Conservation (phyloP, 2,329 filamentous ascomycete genomes). For the Hymenoscyphus occultus region DNA sequence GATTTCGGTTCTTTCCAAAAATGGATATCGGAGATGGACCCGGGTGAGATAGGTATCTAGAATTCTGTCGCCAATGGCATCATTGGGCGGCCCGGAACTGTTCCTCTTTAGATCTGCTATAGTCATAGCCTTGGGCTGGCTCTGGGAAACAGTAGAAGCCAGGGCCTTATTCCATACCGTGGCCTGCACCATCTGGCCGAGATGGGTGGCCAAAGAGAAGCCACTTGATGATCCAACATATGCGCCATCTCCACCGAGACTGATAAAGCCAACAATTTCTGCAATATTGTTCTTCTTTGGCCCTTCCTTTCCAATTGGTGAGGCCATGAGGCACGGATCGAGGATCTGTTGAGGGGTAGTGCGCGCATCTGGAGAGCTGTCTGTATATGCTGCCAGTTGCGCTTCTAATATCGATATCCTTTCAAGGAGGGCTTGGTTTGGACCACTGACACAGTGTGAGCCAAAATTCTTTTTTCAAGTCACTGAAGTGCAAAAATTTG, state of each 20-base stretch:
- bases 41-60: constrained; percentile 45
- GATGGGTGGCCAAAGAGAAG: constrained; percentile 46
- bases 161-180: constrained; percentile 53
- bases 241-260: constrained; percentile 47
- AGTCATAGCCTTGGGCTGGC: constrained; percentile 29
- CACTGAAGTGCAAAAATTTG: not conserved
- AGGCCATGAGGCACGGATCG: constrained; percentile 12
- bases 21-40: constrained; percentile 49
- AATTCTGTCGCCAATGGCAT: constrained; percentile 44
- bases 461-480: not conserved
- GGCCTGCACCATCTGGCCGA: constrained; percentile 52
- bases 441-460: constrained; percentile 23
- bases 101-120: constrained; percentile 41
- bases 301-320: constrained; percentile 20
- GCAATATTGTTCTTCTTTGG: constrained; percentile 33
- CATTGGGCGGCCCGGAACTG: constrained; percentile 45
- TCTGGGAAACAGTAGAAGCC: constrained; percentile 25
- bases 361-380: constrained; percentile 17
- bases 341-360: constrained; percentile 7
- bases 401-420: constrained; percentile 31
- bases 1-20: constrained; percentile 46
- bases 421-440: constrained; percentile 29
- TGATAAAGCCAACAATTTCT: constrained; percentile 50
- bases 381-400: constrained; percentile 29
- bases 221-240: constrained; percentile 49